Base-by-base conservation (phyloP, 257 asterid species). In the Fraxinus quadrangulata region DNA sequence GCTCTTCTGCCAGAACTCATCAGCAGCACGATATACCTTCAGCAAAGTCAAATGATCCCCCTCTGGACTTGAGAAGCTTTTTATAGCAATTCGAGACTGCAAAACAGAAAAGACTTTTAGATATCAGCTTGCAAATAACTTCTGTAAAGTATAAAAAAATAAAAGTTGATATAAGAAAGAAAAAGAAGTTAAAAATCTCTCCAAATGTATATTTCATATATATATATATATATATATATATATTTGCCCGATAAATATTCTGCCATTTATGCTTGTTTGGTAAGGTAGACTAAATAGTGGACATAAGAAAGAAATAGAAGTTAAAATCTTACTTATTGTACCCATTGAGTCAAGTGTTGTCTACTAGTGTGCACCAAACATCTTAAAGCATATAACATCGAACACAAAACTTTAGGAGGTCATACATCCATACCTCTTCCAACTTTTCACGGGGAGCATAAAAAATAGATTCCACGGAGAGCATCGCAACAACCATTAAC, bases 1-100 rank as follows among this genome's bases (percentile, higher is more conserved):
- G 84, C 77, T 87, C 87, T 89, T 93, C 85, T 89, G 90, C 85
- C 90, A 85, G 77, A 93, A 88, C 81, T 95, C 98, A 9, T 77
- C 82, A 39, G 98, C 88, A 82, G 96, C 88, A 65, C 91, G 97
- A 78, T 78, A 95, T 23, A 90, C 97, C 74, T 86, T 92, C 67
- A 95, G 84, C 77, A 95, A 88, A 71, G 99, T 95, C 86, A 91
- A 72, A 87, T 95, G 98, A 86, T 95, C 99, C 49, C 99, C 99
- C 75, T 95, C 98, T 11, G 88, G 78, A 80, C 94, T 88, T 19
- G 99, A 85, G 88, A 91, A 93, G 84, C 90, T 85, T 84, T 81
- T 95, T 86, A 89, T 81, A 19, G 97, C 96, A 39, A 87, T 87
- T 56, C 97, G 86, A 42, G 97, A 93, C 99, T 95, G 88, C 80